Evolutionary conservation across 129 eudicot genomes (phyloP), one percentile per base, ranked within the genome.

Genomic region (Scalesia atractyloides): DNA sequence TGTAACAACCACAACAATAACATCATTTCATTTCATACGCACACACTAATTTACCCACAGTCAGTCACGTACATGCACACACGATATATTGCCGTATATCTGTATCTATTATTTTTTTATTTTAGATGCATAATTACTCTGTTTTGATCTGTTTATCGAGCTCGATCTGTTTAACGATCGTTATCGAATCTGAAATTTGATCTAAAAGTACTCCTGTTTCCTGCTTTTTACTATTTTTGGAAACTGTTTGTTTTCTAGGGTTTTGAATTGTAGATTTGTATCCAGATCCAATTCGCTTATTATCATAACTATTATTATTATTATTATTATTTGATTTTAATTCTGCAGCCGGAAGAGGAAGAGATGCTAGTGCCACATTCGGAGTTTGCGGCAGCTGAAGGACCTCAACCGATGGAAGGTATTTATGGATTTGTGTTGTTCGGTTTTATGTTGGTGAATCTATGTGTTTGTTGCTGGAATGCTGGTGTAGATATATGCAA

Each of bases 381-480:
- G 4, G 95, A 89, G 62, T 76, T 85, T 37, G 60, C 77, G 15
- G 83, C 81, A 48, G 63, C 84, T 1, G 95, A 91, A 76, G 96
- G 84, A 30, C 88, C 91, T 70, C 97, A 88, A 70, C 92, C 97
- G 8, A 88, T 91, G 98, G 98, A 92, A 83, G 98, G 98, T 92
- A 73, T 70, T 62, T 34, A n/a, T 53, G 15, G 19, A 37, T 44
- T 47, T 46, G 61, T 12, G 14, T 39, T 15, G 16, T 19, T 33
- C 39, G 59, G 5, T 34, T 30, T 5, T 58, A 10, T 2, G 22
- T 9, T 10, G 1, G 9, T 19, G 56, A 33, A 54, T 61, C 62
- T 63, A 53, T 22, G 64, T 50, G 4, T 64, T 53, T 64, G 20
- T 53, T 65, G 34, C 34, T 30, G 34, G 34, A 30, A 30, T 30